Percentiles rank a stretch among this genome's conserved stretches.
Evolutionary conservation across 2,329 filamentous ascomycete genomes (phyloP).

Genomic region (Exophiala calicioides): DNA sequence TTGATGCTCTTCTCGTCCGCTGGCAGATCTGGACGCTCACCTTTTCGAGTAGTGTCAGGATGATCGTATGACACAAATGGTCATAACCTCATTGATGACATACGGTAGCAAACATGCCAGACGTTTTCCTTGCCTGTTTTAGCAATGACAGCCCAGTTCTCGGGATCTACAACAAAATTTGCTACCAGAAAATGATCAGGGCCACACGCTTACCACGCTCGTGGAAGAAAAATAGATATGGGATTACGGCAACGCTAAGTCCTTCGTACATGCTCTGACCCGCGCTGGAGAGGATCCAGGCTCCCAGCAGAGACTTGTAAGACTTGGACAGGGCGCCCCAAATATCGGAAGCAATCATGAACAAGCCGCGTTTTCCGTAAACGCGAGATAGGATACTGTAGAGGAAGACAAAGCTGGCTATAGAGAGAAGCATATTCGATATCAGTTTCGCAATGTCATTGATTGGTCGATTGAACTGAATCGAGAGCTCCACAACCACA

Average conservation of each 20-base stretch:
- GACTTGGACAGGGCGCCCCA: slow-evolving; percentile 84
- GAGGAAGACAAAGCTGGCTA: slow-evolving; percentile 73
- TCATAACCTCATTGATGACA: no score
- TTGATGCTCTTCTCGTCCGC: no score
- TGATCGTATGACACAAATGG: no score
- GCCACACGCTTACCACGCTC: slow-evolving; percentile 89
- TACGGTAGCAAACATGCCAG: slow-evolving; percentile 65
- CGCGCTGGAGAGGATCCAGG: slow-evolving; percentile 82
- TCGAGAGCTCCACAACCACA: slow-evolving; percentile 65
- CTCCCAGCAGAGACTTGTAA: slow-evolving; percentile 76
- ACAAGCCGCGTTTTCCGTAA: slow-evolving; percentile 86
- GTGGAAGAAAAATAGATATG: slow-evolving; percentile 93
- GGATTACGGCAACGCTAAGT: slow-evolving; percentile 86
- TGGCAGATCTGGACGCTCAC: no score
- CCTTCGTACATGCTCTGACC: slow-evolving; percentile 88
- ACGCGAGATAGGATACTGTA: slow-evolving; percentile 82
- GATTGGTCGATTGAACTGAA: slow-evolving; percentile 81
- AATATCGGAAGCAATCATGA: slow-evolving; percentile 72
- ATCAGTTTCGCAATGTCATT: slow-evolving; percentile 48
- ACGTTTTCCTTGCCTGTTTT: slow-evolving; percentile 49
- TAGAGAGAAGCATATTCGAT: slow-evolving; percentile 73
- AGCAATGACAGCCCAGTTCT: slow-evolving; percentile 36
- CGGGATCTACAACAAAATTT: slow-evolving; percentile 26
- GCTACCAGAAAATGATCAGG: slow-evolving; percentile 77
- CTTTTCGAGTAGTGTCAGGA: no score